Evolutionary conservation across 169 alveolate genomes (phyloP).

Genomic region (Plasmodium falciparum): DNA sequence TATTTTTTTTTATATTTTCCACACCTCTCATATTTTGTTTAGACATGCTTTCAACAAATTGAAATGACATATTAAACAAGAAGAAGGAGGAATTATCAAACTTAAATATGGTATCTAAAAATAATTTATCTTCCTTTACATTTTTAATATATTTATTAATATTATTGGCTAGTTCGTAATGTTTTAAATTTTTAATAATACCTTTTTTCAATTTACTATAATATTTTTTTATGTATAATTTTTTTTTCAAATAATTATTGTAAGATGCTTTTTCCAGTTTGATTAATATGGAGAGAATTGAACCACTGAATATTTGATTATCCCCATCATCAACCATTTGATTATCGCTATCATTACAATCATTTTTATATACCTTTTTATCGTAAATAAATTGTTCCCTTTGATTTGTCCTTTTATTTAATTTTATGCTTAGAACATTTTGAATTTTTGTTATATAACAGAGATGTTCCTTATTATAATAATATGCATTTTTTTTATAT

Average conservation of each 20-base stretch:
- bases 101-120: slow-evolving; percentile 18
- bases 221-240: slow-evolving; percentile 39
- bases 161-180: slow-evolving; percentile 4
- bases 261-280: background rate
- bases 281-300: background rate
- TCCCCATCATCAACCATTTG: background rate
- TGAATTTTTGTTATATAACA: background rate
- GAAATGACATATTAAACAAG: background rate
- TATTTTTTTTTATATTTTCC: background rate
- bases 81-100: slow-evolving; percentile 56
- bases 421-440: background rate
- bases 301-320: background rate
- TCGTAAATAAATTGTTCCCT: background rate
- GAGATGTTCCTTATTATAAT: background rate
- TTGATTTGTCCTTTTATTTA: background rate
- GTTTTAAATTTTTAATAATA: slow-evolving; percentile 22
- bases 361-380: background rate
- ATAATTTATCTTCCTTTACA: slow-evolving; percentile 18
- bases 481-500: slow-evolving; percentile 19
- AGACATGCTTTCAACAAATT: no score
- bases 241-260: slow-evolving; percentile 23
- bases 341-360: background rate
- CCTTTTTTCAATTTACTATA: slow-evolving; percentile 30
- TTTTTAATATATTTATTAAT: slow-evolving; percentile 23
- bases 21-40: no score